Conservation (phyloP, 2,329 filamentous ascomycete species). For the Nothomitra cinnamomea region DNA sequence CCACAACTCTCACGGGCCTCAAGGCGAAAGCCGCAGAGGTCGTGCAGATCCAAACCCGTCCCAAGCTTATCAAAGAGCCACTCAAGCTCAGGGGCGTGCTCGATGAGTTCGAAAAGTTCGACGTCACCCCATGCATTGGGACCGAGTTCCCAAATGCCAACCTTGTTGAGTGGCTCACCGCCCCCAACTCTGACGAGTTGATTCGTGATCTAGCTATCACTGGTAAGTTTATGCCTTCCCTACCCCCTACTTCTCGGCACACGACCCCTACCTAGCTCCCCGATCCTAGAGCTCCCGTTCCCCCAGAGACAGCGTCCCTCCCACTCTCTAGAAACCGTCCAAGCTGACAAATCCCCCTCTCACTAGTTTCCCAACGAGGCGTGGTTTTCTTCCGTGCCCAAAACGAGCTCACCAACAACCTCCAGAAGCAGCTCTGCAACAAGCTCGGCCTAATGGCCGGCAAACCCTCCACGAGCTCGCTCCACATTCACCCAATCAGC, state of each 20-base stretch:
- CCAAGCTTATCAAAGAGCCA: slow-evolving; percentile 9
- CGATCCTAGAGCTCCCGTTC: not conserved
- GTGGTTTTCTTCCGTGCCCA: slow-evolving; percentile 35
- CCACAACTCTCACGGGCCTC: not conserved
- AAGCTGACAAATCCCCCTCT: not conserved
- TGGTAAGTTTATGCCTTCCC: slow-evolving; percentile 1
- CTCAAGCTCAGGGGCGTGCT: slow-evolving; percentile 25
- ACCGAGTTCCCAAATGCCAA: slow-evolving; percentile 27
- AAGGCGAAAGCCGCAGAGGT: not conserved
- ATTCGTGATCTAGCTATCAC: slow-evolving; percentile 22
- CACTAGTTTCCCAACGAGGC: slow-evolving; percentile 28
- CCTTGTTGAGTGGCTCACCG: slow-evolving; percentile 20
- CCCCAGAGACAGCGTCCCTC: too few relatives aligned
- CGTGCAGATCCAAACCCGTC: not conserved
- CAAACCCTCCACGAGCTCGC: slow-evolving; percentile 28
- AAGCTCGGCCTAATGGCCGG: slow-evolving; percentile 16
- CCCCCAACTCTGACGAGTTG: slow-evolving; percentile 20
- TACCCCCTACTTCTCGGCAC: not conserved
- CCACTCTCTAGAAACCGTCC: too few relatives aligned
- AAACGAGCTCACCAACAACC: slow-evolving; percentile 27
- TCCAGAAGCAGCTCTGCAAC: slow-evolving; percentile 26
- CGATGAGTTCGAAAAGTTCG: slow-evolving; percentile 28
- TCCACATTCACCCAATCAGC: slow-evolving; percentile 38
- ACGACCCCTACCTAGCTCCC: not conserved
- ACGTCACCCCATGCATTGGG: slow-evolving; percentile 34